Evolutionary conservation across 345 rosid species (phyloP).

Genomic region (Lepidium aucheri): DNA sequence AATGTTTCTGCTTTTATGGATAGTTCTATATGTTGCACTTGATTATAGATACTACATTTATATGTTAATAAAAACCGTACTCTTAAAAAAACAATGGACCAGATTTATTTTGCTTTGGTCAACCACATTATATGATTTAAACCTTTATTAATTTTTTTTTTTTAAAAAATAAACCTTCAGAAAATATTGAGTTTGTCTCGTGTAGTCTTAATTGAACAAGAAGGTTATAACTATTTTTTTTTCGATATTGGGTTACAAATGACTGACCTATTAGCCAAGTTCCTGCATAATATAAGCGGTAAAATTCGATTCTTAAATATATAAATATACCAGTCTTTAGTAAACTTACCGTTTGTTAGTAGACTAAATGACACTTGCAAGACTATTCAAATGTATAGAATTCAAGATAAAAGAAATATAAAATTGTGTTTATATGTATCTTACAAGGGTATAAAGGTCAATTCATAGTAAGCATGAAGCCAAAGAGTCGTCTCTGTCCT

Average conservation of each 20-base stretch:
- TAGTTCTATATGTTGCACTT: slow-evolving; percentile 31
- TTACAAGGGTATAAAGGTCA: slow-evolving; percentile 1
- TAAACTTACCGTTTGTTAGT: too few relatives aligned
- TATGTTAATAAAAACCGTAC: slow-evolving; percentile 7
- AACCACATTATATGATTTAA: background rate
- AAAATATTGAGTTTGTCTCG: background rate
- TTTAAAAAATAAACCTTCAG: background rate
- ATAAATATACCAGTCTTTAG: too few relatives aligned
- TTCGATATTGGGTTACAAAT: too few relatives aligned
- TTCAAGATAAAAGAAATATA: background rate
- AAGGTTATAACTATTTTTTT: too few relatives aligned
- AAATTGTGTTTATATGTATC: background rate
- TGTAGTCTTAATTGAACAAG: background rate
- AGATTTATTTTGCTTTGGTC: background rate
- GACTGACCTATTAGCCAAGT: too few relatives aligned
- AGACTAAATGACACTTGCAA: too few relatives aligned
- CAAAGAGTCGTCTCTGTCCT: slow-evolving; percentile 16
- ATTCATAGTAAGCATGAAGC: background rate
- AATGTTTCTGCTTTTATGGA: slow-evolving; percentile 32
- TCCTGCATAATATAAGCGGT: too few relatives aligned
- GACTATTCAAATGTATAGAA: too few relatives aligned
- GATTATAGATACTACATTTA: slow-evolving; percentile 14
- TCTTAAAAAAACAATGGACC: slow-evolving; percentile 7
- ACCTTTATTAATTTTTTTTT: background rate
- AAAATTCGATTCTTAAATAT: too few relatives aligned